Base-by-base conservation (phyloP, 192 early-diverging fungal genomes). In the Podila minutissima region DNA sequence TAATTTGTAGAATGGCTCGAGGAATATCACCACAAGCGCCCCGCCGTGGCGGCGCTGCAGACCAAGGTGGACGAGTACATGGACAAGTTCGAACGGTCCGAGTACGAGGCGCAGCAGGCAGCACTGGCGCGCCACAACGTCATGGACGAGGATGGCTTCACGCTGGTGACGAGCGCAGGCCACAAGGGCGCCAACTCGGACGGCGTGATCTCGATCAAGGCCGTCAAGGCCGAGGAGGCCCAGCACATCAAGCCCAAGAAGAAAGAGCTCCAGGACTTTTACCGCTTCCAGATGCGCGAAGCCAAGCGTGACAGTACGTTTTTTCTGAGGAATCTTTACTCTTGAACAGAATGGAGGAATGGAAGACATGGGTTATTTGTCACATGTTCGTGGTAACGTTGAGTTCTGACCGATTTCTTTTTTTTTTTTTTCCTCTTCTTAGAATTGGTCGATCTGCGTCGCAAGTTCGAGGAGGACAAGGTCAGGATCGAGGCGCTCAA, bases 271-370 rank as follows among this genome's bases (percentile, higher is more conserved):
- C 38, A 90, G 28, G 93, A 98, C 86, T 96, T 98, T 90, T 98
- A 98, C 82, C 87, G 96, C 17, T 98, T 98, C 91, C 97, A 98
- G 87, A 88, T 95, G 89, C 89, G 96, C 28, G 95, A 98, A 86
- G 88, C 84, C 46, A 97, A 97, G 84, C 87, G 92, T 57, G 91
- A 95, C 81, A 92, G 93, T 94, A 89, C 83, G 84, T 88, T 26
- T 35, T 9, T 88, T 26, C 48, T 4, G 19, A 28, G 35, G 35
- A 10, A 46, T 15, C 41, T 1, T 46, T 46, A 11, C 9, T 33
- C 33, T 33, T 41, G 38, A 11, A 7, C 9, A 41, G 11, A 41
- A 41, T 41, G 38, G 38, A 46, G 41, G 41, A 46, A 3, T 46
- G 38, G 38, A 13, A n/a, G n/a, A n/a, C n/a, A n/a, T n/a, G 10